Conservation (phyloP, 306 rosid genomes). For the Ammopiptanthus mongolicus region DNA sequence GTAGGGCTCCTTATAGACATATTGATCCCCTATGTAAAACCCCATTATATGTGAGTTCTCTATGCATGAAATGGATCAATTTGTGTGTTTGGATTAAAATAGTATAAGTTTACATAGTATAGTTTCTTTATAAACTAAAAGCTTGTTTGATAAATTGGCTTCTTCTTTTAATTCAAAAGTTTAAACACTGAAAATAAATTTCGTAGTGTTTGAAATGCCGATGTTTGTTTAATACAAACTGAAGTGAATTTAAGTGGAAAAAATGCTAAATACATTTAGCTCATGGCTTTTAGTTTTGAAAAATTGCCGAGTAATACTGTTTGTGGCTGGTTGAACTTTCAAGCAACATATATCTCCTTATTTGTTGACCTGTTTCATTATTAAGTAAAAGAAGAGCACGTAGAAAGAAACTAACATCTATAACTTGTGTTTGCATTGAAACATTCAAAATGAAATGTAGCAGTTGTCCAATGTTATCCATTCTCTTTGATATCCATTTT, state of each 20-base stretch:
- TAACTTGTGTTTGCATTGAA: not conserved
- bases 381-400: not conserved
- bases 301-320: not conserved
- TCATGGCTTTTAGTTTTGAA: not conserved
- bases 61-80: not conserved
- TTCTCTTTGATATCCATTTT: not conserved
- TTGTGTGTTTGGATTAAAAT: not conserved
- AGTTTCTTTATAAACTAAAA: not conserved
- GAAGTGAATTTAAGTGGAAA: too few species aligned
- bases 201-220: not conserved
- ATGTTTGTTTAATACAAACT: too few species aligned
- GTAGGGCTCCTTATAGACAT: not conserved
- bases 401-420: not conserved
- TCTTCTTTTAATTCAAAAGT: not conserved
- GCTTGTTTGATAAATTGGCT: not conserved
- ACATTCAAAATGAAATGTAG: not conserved
- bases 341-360: not conserved
- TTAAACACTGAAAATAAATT: not conserved
- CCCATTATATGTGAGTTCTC: not conserved
- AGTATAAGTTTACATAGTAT: not conserved
- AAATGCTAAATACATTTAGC: not conserved
- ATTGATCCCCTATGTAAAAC: not conserved
- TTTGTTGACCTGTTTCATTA: not conserved
- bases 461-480: not conserved
- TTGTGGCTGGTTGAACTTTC: not conserved